Evolutionary conservation across 169 alveolate species (phyloP).

Genomic region (Toxoplasma gondii): DNA sequence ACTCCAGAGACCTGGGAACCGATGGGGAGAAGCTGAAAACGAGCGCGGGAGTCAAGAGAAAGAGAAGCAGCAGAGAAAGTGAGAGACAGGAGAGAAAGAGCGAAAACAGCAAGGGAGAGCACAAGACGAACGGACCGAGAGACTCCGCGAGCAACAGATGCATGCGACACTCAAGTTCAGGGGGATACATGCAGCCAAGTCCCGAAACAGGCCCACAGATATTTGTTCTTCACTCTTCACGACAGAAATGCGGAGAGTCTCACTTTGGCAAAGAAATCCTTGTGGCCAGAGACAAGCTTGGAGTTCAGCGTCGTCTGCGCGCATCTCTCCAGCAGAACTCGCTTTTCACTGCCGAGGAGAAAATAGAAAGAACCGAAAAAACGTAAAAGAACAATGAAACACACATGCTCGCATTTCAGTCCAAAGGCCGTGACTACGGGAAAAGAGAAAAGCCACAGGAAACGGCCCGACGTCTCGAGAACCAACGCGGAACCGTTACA

Average conservation of each 20-base stretch:
- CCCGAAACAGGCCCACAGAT: too few species aligned
- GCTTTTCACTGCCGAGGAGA: constrained; percentile 76
- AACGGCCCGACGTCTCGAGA: too few species aligned
- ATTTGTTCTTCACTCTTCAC: too few species aligned
- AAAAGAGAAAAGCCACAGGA: too few species aligned
- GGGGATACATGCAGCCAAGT: too few species aligned
- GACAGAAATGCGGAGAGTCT: not conserved
- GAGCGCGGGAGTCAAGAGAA: not conserved
- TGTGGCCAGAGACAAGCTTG: constrained; percentile 93
- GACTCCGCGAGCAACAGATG: too few species aligned
- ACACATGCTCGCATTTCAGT: not conserved
- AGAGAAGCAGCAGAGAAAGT: not conserved
- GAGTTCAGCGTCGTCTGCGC: constrained; percentile 98
- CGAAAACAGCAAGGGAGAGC: not conserved
- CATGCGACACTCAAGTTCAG: too few species aligned
- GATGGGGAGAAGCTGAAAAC: too few species aligned
- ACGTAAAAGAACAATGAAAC: not conserved
- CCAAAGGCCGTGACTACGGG: too few species aligned
- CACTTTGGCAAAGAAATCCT: constrained; percentile 92
- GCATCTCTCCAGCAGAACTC: constrained; percentile 91
- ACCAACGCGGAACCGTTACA: too few species aligned
- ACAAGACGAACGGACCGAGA: too few species aligned
- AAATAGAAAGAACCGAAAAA: not conserved
- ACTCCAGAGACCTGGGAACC: not conserved
- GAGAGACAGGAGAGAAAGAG: too few species aligned